Percentiles rank a stretch among this genome's conserved stretches.
Conservation (phyloP, 495 filamentous ascomycete species). For the Wilcoxina mikolae region DNA sequence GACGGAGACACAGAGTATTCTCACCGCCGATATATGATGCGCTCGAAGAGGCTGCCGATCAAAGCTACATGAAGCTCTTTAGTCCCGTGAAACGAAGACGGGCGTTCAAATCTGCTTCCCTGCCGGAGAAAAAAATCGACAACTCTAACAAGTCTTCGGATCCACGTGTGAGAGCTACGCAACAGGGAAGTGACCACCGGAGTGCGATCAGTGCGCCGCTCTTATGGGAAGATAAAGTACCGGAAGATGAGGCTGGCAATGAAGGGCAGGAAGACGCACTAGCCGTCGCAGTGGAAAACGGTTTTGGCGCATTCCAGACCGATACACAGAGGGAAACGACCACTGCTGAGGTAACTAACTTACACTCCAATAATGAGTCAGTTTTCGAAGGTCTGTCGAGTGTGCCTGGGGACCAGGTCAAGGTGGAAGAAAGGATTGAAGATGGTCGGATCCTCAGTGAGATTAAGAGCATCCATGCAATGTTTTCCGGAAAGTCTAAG, state of each 20-base stretch:
- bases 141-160: conserved; percentile 9
- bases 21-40: conserved; percentile 1
- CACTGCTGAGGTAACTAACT: not conserved
- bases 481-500: not conserved
- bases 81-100: conserved; percentile 25
- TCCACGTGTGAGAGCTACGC: conserved; percentile 13
- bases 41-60: conserved; percentile 13
- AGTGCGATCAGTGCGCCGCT: conserved; percentile 21
- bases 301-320: not conserved
- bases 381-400: conserved; percentile 1
- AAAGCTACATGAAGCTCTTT: conserved; percentile 26
- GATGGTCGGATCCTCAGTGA: conserved; percentile 26
- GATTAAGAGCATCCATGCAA: conserved; percentile 25
- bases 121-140: conserved; percentile 12
- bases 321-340: not conserved
- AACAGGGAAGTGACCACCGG: conserved; percentile 17
- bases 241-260: not conserved
- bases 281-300: not conserved
- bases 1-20: not conserved
- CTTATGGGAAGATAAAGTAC: conserved; percentile 21
- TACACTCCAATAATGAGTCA: not conserved
- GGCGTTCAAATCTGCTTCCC: conserved; percentile 16
- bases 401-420: conserved; percentile 2
- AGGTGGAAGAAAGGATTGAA: conserved; percentile 16
- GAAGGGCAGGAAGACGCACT: conserved; percentile 9